phyloP scores from a whole-genome alignment of 768 basidiomycete species.

The Leccinum boreale region DNA sequence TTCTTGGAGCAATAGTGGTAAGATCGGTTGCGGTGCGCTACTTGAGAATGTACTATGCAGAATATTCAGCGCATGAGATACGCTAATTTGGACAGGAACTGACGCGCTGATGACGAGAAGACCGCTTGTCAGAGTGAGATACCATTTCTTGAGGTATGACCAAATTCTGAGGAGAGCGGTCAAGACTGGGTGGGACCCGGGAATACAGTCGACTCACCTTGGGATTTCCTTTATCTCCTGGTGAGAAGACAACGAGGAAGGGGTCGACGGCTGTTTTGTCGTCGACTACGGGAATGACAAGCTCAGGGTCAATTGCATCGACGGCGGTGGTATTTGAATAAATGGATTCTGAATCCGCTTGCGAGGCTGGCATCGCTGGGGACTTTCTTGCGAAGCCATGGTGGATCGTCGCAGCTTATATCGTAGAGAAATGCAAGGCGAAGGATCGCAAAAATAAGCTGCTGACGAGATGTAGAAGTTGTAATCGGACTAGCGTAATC shows the following conservation, averaged over 20 bases:
- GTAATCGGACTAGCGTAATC: not conserved
- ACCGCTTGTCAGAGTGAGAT: conserved; percentile 46
- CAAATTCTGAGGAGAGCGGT: conserved; percentile 43
- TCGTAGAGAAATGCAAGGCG: not conserved
- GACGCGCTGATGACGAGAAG: conserved; percentile 55
- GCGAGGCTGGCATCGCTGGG: conserved; percentile 7
- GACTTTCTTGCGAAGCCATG: not conserved
- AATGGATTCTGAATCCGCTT: conserved; percentile 15
- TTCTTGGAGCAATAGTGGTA: conserved; percentile 40
- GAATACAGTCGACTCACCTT: conserved; percentile 31
- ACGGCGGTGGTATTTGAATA: conserved; percentile 13
- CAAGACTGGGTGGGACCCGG: not conserved
- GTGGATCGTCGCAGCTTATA: conserved; percentile 10
- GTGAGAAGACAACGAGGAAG: conserved; percentile 30
- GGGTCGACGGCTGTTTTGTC: conserved; percentile 22
- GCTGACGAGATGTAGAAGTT: conserved; percentile 12
- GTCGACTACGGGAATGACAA: conserved; percentile 8
- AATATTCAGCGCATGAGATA: not conserved
- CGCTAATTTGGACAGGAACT: conserved; percentile 10
- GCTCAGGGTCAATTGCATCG: conserved; percentile 11
- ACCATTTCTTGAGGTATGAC: conserved; percentile 46
- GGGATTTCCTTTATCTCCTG: conserved; percentile 44
- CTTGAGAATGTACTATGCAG: conserved; percentile 56
- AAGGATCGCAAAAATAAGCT: conserved; percentile 4
- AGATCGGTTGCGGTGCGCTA: conserved; percentile 52